Evolutionary conservation across 169 alveolate genomes (phyloP), one percentile per base, ranked within the genome.

Genomic region (Plasmodium berghei): DNA sequence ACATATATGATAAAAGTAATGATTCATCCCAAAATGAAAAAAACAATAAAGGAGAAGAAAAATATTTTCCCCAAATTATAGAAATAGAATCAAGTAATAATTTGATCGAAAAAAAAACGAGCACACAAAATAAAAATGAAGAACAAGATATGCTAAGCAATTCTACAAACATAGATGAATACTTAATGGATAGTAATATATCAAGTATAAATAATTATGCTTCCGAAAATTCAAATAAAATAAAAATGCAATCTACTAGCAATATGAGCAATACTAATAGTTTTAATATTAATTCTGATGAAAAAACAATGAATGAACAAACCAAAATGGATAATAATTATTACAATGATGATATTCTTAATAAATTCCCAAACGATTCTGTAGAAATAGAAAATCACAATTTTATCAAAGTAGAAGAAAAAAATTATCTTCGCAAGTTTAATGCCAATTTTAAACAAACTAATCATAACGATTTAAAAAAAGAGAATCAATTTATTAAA

Each of bases 151-250:
- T 75, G 18, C 22, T 75, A 18, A 66, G 77, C 18, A 75, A 34
- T 63, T 75, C 77, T 40, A 75, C 77, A 2, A 75, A 63, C 3
- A 75, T 63, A 62, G 77, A 22, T 24, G 89, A 75, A 12, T 22
- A 55, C 16, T 22, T 40, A 22, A 64, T 75, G 59, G 74, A 63
- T 14, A 75, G 89, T 75, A 75, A 75, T 56, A 0, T 67, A 0
- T 75, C 89, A 45, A 75, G 74, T 63, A 26, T 75, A 24, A 66
- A 66, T 46, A 28, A 63, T 49, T 66, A 16, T 28, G 24, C 24
- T 61, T 74, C 73, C 9, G 67, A 48, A 28, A 34, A 61, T 54
- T 74, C 70, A 10, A 74, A 59, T 24, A 46, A 42, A 24, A 46
- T 74, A 22, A 74, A 20, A 74, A 63, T 16, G 40, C 20, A 9